A percentile compares a stretch with the other conserved stretches of the same genome.
phyloP scores from a whole-genome alignment of 2,329 filamentous ascomycete species.

The Phyllosticta citribraziliensis region DNA sequence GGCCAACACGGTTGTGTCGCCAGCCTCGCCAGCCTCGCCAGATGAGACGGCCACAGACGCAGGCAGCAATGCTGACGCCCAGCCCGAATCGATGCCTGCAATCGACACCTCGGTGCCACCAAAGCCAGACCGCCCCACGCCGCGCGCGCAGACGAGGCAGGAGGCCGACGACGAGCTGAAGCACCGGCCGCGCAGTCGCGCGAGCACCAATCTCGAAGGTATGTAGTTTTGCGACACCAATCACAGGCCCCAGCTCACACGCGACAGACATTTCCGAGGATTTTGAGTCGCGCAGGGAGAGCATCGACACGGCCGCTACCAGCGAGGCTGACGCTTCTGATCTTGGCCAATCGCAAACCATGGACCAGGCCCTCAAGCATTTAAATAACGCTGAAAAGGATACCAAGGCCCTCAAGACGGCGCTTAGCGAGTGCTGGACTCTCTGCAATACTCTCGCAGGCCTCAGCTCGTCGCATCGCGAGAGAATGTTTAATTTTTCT shows the following conservation, averaged over 20 bases:
- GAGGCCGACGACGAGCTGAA: conserved; percentile 54
- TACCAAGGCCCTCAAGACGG: conserved; percentile 58
- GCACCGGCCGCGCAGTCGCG: conserved; percentile 41
- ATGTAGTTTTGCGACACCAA: conserved; percentile 8
- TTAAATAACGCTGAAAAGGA: conserved; percentile 52
- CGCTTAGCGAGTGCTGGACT: conserved; percentile 84
- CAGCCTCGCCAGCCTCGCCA: neutral
- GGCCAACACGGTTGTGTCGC: conserved; percentile 26
- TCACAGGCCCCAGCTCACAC: neutral
- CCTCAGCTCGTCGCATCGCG: conserved; percentile 73
- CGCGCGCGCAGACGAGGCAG: conserved; percentile 71
- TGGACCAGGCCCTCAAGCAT: conserved; percentile 45
- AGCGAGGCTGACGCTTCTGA: conserved; percentile 19
- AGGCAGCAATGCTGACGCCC: neutral
- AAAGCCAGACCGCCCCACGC: conserved; percentile 61
- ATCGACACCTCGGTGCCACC: conserved; percentile 67
- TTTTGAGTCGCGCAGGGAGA: conserved; percentile 5
- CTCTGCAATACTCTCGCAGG: conserved; percentile 83
- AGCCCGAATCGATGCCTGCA: conserved; percentile 27
- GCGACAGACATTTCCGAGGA: conserved; percentile 34
- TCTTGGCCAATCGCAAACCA: conserved; percentile 25
- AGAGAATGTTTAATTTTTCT: conserved; percentile 66
- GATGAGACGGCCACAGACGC: neutral
- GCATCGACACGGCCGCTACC: conserved; percentile 24
- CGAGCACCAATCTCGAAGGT: conserved; percentile 72